phyloP scores from a whole-genome alignment of 1,139 yeast species.

The Hyphopichia fennica region DNA sequence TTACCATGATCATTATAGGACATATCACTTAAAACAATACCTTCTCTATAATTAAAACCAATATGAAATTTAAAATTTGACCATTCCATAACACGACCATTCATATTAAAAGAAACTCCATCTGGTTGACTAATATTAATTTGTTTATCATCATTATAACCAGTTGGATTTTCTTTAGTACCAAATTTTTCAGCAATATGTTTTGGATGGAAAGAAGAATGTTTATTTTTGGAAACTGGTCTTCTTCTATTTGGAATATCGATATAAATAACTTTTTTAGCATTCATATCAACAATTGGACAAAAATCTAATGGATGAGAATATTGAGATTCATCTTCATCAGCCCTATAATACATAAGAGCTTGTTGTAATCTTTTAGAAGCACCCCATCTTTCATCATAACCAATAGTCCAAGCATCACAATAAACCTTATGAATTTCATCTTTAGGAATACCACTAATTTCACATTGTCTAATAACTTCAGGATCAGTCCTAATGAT shows the following conservation, averaged over 20 bases:
- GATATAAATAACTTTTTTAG: conserved; percentile 64
- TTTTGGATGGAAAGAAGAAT: conserved; percentile 67
- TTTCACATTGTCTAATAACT: conserved; percentile 70
- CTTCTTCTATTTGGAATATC: conserved; percentile 77
- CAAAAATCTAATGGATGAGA: conserved; percentile 83
- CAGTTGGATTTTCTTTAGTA: conserved; percentile 45
- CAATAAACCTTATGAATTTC: conserved; percentile 75
- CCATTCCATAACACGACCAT: conserved; percentile 72
- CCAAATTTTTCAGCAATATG: conserved; percentile 62
- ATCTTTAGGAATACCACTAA: conserved; percentile 63
- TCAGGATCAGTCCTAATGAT: conserved; percentile 65
- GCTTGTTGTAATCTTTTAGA: conserved; percentile 78
- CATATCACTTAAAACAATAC: conserved; percentile 75
- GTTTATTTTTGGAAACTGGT: conserved; percentile 65
- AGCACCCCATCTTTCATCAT: conserved; percentile 82
- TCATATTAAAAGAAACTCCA: conserved; percentile 74
- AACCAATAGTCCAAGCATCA: conserved; percentile 86
- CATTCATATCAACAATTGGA: conserved; percentile 77
- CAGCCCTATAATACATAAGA: conserved; percentile 72
- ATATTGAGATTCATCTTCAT: conserved; percentile 79
- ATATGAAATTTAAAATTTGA: conserved; percentile 73
- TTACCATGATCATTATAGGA: conserved; percentile 72
- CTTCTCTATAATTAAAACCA: conserved; percentile 85
- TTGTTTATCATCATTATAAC: conserved; percentile 64
- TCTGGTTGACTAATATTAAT: conserved; percentile 74